Conservation (phyloP, 2,329 filamentous ascomycete species). For the Cordyceps cicadae region DNA sequence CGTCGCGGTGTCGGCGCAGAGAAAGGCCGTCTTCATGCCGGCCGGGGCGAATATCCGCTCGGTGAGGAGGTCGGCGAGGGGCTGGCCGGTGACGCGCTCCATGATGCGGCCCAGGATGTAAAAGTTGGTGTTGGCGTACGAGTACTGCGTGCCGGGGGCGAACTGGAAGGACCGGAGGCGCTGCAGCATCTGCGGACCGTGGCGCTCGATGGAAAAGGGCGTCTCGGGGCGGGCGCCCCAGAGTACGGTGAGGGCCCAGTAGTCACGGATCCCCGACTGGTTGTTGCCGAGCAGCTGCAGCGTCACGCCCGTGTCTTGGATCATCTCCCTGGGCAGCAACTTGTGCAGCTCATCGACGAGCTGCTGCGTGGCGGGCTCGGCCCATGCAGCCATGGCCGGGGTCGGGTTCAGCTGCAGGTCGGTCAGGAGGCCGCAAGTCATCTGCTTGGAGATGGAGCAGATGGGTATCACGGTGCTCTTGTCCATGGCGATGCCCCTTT, state of each 20-base stretch:
- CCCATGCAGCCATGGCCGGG: conserved; percentile 19
- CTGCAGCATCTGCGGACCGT: conserved; percentile 22
- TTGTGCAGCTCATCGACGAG: conserved; percentile 21
- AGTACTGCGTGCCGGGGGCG: conserved; percentile 32
- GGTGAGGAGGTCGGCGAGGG: conserved; percentile 26
- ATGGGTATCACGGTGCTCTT: conserved; percentile 32
- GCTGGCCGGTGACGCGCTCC: conserved; percentile 28
- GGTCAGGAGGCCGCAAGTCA: conserved; percentile 29
- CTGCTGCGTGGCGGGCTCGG: conserved; percentile 17
- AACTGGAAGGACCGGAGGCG: conserved; percentile 32
- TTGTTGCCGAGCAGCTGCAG: conserved; percentile 31
- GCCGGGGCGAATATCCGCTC: conserved; percentile 32
- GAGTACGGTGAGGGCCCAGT: conserved; percentile 35
- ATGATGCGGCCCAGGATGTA: conserved; percentile 28
- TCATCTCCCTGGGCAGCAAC: conserved; percentile 17
- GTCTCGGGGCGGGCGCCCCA: conserved; percentile 33
- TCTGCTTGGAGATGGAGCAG: conserved; percentile 39
- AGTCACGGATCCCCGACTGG: conserved; percentile 36
- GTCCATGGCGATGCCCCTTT: conserved; percentile 27
- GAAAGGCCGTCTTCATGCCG: conserved; percentile 31
- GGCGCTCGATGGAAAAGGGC: conserved; percentile 27
- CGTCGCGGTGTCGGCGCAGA: conserved; percentile 28
- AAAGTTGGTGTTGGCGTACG: conserved; percentile 38
- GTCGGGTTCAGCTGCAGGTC: conserved; percentile 25
- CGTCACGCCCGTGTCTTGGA: conserved; percentile 22